Conservation (phyloP, 2,329 filamentous ascomycete species). For the Xylariaceae sp. region DNA sequence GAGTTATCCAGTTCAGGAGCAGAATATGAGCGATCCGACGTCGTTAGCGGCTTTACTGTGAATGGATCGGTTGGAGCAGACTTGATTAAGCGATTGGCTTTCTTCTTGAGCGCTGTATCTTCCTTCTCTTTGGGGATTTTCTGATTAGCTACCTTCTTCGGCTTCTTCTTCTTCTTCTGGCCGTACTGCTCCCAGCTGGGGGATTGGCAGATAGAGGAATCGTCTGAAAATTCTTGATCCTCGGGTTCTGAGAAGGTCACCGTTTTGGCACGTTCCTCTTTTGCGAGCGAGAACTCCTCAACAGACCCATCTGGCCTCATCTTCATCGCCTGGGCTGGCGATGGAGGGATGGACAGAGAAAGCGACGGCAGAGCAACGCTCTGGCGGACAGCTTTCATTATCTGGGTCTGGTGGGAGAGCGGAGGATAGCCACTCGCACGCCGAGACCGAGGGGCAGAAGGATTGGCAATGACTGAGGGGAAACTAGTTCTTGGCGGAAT, state of each 20-base stretch:
- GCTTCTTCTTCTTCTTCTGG: conserved; percentile 59
- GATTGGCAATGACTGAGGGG: conserved; percentile 39
- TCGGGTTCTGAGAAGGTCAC: conserved; percentile 49
- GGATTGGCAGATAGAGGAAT: conserved; percentile 64
- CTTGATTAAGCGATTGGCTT: conserved; percentile 49
- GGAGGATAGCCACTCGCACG: conserved; percentile 42
- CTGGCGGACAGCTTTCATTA: conserved; percentile 44
- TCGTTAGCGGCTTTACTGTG: conserved; percentile 37
- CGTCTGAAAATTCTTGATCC: conserved; percentile 48
- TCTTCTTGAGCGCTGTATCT: conserved; percentile 46
- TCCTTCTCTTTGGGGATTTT: conserved; percentile 53
- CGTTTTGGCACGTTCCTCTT: conserved; percentile 46
- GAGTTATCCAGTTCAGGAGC: conserved; percentile 37
- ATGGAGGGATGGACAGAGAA: conserved; percentile 43
- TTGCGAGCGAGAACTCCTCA: conserved; percentile 29
- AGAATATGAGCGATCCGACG: conserved; percentile 37
- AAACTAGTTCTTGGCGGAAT: conserved; percentile 39
- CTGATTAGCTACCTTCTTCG: conserved; percentile 49
- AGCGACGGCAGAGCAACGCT: conserved; percentile 42
- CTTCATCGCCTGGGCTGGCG: conserved; percentile 32
- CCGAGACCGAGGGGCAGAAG: conserved; percentile 41
- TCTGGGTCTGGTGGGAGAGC: conserved; percentile 43
- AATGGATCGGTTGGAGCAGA: conserved; percentile 36
- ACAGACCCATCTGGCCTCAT: conserved; percentile 29
- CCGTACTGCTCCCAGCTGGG: conserved; percentile 67